Conservation (phyloP, 495 filamentous ascomycete species). For the Choiromyces venosus region DNA sequence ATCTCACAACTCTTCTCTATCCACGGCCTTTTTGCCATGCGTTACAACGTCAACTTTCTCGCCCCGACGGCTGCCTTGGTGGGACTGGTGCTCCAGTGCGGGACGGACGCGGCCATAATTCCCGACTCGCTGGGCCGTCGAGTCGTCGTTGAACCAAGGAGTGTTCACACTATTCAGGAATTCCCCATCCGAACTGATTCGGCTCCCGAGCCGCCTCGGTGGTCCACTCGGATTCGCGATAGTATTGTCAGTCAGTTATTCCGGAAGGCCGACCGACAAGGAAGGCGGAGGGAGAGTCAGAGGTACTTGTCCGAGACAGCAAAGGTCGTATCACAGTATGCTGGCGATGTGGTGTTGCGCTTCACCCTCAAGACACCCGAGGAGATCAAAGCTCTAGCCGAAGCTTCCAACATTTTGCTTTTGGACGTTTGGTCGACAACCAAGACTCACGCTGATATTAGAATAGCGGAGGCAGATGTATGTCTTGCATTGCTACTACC, state of each 20-base stretch:
- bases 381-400: conserved; percentile 66
- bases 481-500: conserved; percentile 34
- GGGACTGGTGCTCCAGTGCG: conserved; percentile 19
- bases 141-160: conserved; percentile 15
- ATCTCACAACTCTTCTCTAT: conserved; percentile 12
- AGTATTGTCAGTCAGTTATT: conserved; percentile 61
- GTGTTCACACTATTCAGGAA: not conserved
- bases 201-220: conserved; percentile 6
- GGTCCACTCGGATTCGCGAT: conserved; percentile 57
- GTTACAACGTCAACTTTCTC: conserved; percentile 25
- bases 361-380: conserved; percentile 68
- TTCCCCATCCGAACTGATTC: not conserved
- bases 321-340: conserved; percentile 61
- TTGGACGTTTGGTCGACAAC: conserved; percentile 89
- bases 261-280: conserved; percentile 43
- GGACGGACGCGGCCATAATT: conserved; percentile 28
- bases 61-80: conserved; percentile 15
- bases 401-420: conserved; percentile 68
- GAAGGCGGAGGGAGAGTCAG: conserved; percentile 23
- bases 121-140: conserved; percentile 33
- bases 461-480: conserved; percentile 71
- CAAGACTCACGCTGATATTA: conserved; percentile 77
- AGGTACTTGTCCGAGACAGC: conserved; percentile 45
- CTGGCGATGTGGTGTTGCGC: conserved; percentile 75
- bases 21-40: conserved; percentile 27